phyloP scores from a whole-genome alignment of 345 rosid species.

The Syzygium aqueum region DNA sequence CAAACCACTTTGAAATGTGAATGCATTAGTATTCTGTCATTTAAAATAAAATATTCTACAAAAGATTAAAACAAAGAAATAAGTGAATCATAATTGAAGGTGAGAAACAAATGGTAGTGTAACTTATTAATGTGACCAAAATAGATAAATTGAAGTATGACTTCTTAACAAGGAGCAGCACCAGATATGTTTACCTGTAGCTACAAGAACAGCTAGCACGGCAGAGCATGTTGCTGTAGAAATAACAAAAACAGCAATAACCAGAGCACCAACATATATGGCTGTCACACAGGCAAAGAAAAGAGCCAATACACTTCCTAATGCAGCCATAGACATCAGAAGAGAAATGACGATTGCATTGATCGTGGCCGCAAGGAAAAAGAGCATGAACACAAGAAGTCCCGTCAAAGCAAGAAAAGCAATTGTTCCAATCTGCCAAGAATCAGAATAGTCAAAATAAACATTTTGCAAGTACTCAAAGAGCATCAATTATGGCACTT shows the following conservation, averaged over 20 bases:
- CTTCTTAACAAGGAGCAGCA: background rate
- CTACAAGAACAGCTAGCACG: conserved; percentile 38
- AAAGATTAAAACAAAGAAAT: background rate
- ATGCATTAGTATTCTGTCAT: background rate
- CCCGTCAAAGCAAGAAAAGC: conserved; percentile 64
- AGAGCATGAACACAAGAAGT: conserved; percentile 57
- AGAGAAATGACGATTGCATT: conserved; percentile 70
- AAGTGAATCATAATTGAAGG: background rate
- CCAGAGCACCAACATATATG: conserved; percentile 68
- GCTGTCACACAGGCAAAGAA: conserved; percentile 62
- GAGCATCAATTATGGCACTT: background rate
- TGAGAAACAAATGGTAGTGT: background rate
- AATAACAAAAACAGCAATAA: conserved; percentile 60
- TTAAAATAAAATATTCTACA: background rate
- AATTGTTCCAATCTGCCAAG: conserved; percentile 67
- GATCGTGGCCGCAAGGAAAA: conserved; percentile 70
- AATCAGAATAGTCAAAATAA: background rate
- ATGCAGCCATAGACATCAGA: conserved; percentile 74
- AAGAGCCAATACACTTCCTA: conserved; percentile 80
- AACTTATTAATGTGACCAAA: background rate
- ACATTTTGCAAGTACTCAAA: background rate
- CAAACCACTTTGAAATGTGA: background rate
- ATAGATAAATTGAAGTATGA: background rate
- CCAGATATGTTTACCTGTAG: conserved; percentile 42
- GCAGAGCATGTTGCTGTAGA: conserved; percentile 59